phyloP scores from a whole-genome alignment of 2,329 filamentous ascomycete genomes.

The Neodidymelliopsis sp. region DNA sequence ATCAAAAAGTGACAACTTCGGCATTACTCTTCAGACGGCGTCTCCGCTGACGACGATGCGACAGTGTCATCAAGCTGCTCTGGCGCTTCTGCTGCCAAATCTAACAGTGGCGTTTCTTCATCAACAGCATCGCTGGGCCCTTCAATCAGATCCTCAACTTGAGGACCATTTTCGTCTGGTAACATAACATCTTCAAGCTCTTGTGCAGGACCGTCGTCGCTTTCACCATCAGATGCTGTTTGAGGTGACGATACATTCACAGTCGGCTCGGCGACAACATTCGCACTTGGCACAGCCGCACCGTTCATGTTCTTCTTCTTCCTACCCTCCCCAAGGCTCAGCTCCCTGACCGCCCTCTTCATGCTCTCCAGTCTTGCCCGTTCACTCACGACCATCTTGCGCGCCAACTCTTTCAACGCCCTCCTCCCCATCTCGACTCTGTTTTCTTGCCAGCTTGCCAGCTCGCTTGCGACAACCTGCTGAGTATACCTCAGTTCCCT shows the following conservation, averaged over 20 bases:
- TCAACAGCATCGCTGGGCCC: neutral
- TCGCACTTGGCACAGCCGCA: neutral
- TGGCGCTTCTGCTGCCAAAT: constrained; percentile 4
- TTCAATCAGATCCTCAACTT: neutral
- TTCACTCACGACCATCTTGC: constrained; percentile 81
- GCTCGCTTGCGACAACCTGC: constrained; percentile 87
- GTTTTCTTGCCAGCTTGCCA: constrained; percentile 93
- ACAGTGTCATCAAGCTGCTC: constrained; percentile 9
- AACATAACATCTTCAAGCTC: neutral
- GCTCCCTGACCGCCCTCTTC: constrained; percentile 75
- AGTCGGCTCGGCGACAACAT: no score
- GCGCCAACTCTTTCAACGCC: constrained; percentile 78
- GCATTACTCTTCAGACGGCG: neutral
- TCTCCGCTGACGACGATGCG: neutral
- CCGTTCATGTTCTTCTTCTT: neutral
- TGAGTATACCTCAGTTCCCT: constrained; percentile 90
- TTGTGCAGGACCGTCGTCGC: neutral
- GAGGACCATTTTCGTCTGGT: neutral
- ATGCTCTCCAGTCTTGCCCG: constrained; percentile 80
- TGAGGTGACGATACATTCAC: no score
- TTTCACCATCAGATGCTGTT: no score
- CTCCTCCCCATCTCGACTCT: constrained; percentile 78
- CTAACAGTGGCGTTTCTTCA: constrained; percentile 6
- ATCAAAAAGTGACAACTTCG: neutral
- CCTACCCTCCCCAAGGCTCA: constrained; percentile 20